Evolutionary conservation across 2,329 filamentous ascomycete genomes (phyloP).

Genomic region (Davidsoniella neocaledoniae): DNA sequence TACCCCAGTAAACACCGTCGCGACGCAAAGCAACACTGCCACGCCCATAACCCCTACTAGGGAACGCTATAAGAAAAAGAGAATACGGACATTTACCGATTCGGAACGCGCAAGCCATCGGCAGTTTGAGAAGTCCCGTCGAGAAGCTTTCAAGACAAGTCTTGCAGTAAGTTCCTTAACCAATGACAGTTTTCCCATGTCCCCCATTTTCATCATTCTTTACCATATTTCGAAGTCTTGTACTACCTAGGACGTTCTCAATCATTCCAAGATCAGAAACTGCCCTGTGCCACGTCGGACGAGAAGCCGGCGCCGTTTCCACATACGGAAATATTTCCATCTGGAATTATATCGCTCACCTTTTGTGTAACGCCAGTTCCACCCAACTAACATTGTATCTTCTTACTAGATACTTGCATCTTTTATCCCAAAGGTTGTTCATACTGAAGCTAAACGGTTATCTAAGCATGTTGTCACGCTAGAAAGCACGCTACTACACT

Average conservation of each 20-base stretch:
- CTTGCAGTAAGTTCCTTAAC: constrained; percentile 18
- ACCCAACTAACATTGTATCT: not conserved
- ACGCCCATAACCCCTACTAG: not conserved
- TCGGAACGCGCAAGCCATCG: constrained; percentile 25
- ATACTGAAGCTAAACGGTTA: constrained; percentile 21
- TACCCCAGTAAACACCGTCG: not conserved
- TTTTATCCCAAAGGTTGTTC: constrained; percentile 20
- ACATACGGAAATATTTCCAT: too few relatives aligned
- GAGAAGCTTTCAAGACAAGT: constrained; percentile 25
- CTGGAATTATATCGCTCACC: too few relatives aligned
- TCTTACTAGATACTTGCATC: constrained; percentile 20
- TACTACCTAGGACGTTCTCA: not conserved
- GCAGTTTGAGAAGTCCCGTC: constrained; percentile 24
- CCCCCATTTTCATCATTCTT: not conserved
- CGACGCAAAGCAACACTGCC: not conserved
- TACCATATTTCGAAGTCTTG: not conserved
- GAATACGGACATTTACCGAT: constrained; percentile 23
- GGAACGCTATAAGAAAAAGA: constrained; percentile 17
- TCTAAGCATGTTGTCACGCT: constrained; percentile 24
- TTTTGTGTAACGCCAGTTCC: constrained; percentile 4
- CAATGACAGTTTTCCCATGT: not conserved
- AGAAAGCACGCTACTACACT: constrained; percentile 17
- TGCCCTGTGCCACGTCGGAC: not conserved
- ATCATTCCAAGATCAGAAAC: too few relatives aligned
- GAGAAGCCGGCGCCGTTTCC: too few relatives aligned